Evolutionary conservation across 2,329 filamentous ascomycete genomes (phyloP).

Genomic region (Ustulina deusta): DNA sequence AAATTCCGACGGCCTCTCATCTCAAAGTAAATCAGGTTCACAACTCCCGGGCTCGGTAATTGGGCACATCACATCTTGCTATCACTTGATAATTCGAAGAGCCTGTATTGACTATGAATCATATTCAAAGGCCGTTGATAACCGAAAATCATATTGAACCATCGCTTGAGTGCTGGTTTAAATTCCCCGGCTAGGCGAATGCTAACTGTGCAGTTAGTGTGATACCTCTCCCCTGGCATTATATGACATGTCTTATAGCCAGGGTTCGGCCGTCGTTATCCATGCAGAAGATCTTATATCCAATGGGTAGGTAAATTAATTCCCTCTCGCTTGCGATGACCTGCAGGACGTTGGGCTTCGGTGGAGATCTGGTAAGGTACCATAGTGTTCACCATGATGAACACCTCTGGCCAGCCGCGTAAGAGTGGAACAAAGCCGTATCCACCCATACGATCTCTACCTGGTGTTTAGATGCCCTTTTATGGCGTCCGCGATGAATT

Average conservation of each 20-base stretch:
- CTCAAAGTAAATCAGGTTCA: background rate
- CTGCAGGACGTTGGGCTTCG: conserved; percentile 28
- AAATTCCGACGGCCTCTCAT: background rate
- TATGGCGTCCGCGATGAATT: background rate
- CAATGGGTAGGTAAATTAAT: conserved; percentile 36
- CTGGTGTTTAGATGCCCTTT: background rate
- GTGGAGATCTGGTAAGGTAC: conserved; percentile 12
- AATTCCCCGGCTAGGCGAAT: background rate
- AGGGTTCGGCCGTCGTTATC: conserved; percentile 19
- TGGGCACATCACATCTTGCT: background rate
- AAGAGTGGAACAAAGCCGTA: background rate
- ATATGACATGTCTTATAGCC: conserved; percentile 22
- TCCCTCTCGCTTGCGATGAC: conserved; percentile 30
- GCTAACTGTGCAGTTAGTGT: conserved; percentile 15
- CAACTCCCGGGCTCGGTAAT: background rate
- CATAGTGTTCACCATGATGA: conserved; percentile 11
- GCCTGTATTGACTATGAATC: conserved; percentile 1
- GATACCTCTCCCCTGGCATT: conserved; percentile 8
- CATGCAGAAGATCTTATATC: conserved; percentile 38
- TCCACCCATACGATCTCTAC: background rate
- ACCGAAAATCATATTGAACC: background rate
- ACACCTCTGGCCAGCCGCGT: conserved; percentile 21
- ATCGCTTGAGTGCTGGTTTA: background rate
- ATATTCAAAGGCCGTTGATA: background rate
- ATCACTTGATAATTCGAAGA: background rate